phyloP scores from a whole-genome alignment of 2,329 filamentous ascomycete species.

The Cercospora zeae-maydis region DNA sequence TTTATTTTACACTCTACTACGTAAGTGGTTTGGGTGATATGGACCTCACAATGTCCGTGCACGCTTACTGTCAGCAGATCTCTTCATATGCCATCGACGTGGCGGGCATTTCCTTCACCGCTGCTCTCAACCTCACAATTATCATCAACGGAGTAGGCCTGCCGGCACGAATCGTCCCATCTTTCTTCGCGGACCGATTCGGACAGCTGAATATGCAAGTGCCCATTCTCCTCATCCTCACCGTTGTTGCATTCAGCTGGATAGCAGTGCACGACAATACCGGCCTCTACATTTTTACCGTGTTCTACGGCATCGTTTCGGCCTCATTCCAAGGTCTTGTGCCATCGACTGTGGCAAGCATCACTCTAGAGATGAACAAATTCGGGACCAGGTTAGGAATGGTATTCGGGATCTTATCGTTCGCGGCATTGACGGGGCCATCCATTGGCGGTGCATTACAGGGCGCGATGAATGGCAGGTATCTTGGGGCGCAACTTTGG shows the following conservation, averaged over 20 bases:
- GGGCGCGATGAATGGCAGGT: constrained; percentile 39
- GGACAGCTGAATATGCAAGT: constrained; percentile 57
- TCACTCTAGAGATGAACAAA: constrained; percentile 47
- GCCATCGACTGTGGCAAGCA: constrained; percentile 41
- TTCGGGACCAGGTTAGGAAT: constrained; percentile 49
- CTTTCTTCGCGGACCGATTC: constrained; percentile 53
- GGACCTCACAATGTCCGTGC: too few species aligned
- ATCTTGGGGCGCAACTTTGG: constrained; percentile 45
- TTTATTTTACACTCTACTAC: constrained; percentile 48
- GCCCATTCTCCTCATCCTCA: constrained; percentile 46
- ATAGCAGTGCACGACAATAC: constrained; percentile 44
- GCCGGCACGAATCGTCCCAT: constrained; percentile 50
- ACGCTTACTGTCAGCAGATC: constrained; percentile 20
- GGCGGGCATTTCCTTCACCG: constrained; percentile 44
- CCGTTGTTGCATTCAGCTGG: constrained; percentile 56
- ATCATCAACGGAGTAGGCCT: constrained; percentile 59
- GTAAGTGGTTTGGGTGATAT: too few species aligned
- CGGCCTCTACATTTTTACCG: constrained; percentile 44
- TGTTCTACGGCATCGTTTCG: constrained; percentile 45
- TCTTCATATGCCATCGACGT: constrained; percentile 37
- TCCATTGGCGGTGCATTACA: constrained; percentile 49
- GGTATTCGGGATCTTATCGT: constrained; percentile 45
- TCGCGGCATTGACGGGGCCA: constrained; percentile 47
- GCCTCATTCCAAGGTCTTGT: constrained; percentile 47
- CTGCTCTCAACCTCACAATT: constrained; percentile 54